These are phyloP conservation scores for Aspergillus pseudoglaucus DNA, from an alignment of 2,329 filamentous ascomycete genomes.

Conservation along the genomic window DNA sequence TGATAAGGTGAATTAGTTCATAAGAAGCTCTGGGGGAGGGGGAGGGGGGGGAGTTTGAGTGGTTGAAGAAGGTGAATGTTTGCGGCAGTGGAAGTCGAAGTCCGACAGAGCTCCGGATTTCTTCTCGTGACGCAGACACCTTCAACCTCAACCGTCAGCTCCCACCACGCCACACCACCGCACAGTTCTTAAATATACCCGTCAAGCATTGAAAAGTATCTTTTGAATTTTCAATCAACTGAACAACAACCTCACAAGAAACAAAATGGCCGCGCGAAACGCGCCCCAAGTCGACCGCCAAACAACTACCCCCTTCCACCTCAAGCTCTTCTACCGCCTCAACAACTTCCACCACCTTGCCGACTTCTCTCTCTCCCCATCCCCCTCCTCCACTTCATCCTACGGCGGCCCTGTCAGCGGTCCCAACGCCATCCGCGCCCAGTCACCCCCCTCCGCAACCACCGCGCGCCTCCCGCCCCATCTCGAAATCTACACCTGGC, in stretches of 20 bases:
- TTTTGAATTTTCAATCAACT: not conserved
- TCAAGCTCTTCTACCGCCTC: slow-evolving; percentile 76
- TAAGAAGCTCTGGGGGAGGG: no score
- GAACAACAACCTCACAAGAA: not conserved
- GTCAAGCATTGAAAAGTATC: not conserved
- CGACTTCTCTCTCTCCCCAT: slow-evolving; percentile 31
- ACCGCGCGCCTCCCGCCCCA: slow-evolving; percentile 55
- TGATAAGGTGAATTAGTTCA: no score
- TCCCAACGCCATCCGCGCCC: slow-evolving; percentile 36
- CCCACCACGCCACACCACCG: not conserved
- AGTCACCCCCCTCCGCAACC: slow-evolving; percentile 51
- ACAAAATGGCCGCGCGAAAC: slow-evolving; percentile 21
- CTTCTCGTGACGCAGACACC: no score
- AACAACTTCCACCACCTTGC: slow-evolving; percentile 59
- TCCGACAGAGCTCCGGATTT: no score
- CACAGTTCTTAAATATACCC: not conserved
- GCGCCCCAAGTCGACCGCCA: slow-evolving; percentile 56
- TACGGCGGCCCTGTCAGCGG: slow-evolving; percentile 21
- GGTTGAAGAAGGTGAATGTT: no score
- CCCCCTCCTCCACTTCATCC: slow-evolving; percentile 15
- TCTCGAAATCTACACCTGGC: slow-evolving; percentile 81
- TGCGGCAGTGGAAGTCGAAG: no score
- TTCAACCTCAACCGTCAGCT: not conserved
- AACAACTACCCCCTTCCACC: slow-evolving; percentile 69
- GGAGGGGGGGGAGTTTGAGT: no score